Percentiles rank a stretch among this genome's conserved stretches.
Conservation (phyloP, 163 green algal genomes). For the Coccomyxa subellipsoidea region DNA sequence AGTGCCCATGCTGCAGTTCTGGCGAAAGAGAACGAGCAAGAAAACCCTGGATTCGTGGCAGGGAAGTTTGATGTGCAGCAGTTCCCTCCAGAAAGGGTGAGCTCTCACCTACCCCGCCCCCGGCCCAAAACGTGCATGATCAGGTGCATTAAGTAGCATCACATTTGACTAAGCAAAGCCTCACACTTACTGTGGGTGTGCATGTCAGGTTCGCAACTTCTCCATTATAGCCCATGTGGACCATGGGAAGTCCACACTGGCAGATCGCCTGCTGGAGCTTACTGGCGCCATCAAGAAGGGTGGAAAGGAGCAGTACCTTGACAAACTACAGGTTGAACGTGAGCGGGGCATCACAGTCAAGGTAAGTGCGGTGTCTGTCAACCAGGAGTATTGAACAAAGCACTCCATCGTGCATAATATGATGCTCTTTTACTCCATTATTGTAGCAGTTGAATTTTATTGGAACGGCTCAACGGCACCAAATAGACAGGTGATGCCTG, state of each 20-base stretch:
- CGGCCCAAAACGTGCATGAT: no score
- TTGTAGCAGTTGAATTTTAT: not conserved
- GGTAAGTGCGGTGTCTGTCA: constrained; percentile 36
- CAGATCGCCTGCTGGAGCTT: constrained; percentile 89
- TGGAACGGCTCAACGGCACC: not conserved
- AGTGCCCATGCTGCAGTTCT: not conserved
- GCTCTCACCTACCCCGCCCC: no score
- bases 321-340: constrained; percentile 82
- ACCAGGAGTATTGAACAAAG: not conserved
- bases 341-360: constrained; percentile 99
- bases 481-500: not conserved
- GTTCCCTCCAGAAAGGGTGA: constrained; percentile 39
- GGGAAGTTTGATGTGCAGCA: constrained; percentile 33
- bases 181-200: no score
- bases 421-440: not conserved
- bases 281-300: constrained; percentile 73
- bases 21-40: not conserved
- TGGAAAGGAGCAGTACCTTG: constrained; percentile 88
- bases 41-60: constrained; percentile 27
- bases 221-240: constrained; percentile 98
- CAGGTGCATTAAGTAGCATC: no score
- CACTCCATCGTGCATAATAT: no score
- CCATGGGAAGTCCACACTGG: constrained; percentile 95
- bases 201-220: constrained; percentile 96
- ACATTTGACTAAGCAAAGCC: no score